These are phyloP conservation scores for Pisolithus orientalis DNA, from an alignment of 768 basidiomycete genomes.

Conservation along the genomic window DNA sequence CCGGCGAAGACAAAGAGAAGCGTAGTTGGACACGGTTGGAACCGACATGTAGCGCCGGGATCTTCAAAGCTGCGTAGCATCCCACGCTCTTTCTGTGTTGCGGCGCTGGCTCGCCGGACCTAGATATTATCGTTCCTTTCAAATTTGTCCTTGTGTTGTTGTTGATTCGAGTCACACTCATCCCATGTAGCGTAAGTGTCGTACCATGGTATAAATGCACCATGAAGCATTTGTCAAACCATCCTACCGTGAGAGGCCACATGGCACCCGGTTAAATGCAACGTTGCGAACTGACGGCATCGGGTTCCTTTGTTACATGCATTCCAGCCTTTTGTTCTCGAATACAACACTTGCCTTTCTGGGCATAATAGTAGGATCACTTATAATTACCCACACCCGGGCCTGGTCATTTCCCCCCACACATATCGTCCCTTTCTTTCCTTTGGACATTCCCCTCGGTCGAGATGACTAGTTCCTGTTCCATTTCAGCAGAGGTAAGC, in stretches of 20 bases:
- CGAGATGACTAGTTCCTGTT: conserved; percentile 21
- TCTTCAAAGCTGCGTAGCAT: conserved; percentile 14
- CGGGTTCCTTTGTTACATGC: not conserved
- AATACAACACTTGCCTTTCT: conserved; percentile 27
- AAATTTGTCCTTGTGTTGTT: not conserved
- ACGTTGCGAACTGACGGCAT: not conserved
- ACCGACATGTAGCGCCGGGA: conserved; percentile 24
- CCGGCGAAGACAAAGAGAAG: conserved; percentile 6
- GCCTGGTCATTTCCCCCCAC: not conserved
- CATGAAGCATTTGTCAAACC: no score
- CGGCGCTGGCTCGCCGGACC: conserved; percentile 14
- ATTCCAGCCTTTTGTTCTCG: conserved; percentile 19
- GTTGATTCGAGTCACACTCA: no score
- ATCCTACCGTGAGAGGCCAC: no score
- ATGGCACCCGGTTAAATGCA: no score
- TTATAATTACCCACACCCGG: conserved; percentile 4
- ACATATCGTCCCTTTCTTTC: not conserved
- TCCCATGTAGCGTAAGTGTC: no score
- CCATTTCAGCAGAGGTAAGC: conserved; percentile 23
- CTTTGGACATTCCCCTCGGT: not conserved
- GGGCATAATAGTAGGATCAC: conserved; percentile 18
- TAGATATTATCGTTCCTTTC: not conserved
- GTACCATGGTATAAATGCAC: no score
- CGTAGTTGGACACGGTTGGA: conserved; percentile 18
- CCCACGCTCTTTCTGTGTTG: not conserved